These are phyloP conservation scores for Limtongia smithiae DNA, from an alignment of 805 yeast species.

Conservation along the genomic window DNA sequence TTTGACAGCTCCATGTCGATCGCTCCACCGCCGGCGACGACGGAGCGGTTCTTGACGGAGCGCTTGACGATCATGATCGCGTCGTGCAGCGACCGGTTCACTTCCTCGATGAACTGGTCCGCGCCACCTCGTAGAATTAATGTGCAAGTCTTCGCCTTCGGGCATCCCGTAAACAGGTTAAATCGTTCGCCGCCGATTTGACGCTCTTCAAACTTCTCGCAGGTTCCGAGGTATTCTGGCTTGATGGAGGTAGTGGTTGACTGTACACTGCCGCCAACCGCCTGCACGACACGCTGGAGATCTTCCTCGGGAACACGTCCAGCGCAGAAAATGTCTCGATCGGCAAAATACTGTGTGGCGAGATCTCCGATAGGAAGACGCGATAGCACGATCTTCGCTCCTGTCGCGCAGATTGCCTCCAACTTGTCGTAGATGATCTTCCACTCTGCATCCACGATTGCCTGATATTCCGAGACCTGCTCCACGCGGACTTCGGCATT, in stretches of 20 bases:
- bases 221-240: slow-evolving; percentile 74
- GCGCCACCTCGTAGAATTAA: slow-evolving; percentile 94
- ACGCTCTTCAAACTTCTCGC: slow-evolving; percentile 81
- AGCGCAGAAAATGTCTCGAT: slow-evolving; percentile 92
- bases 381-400: slow-evolving; percentile 89
- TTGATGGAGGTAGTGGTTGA: slow-evolving; percentile 60
- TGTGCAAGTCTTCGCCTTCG: slow-evolving; percentile 90
- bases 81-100: slow-evolving; percentile 94
- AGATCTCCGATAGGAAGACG: slow-evolving; percentile 96
- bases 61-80: slow-evolving; percentile 98
- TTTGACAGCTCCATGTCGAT: slow-evolving; percentile 95
- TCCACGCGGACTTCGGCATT: slow-evolving; percentile 97
- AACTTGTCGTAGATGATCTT: slow-evolving; percentile 82
- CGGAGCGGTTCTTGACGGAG: slow-evolving; percentile 76
- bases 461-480: slow-evolving; percentile 90
- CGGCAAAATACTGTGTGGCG: slow-evolving; percentile 98
- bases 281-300: slow-evolving; percentile 85
- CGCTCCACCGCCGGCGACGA: slow-evolving; percentile 99
- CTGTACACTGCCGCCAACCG: slow-evolving; percentile 90
- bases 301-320: slow-evolving; percentile 90
- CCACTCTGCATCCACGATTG: slow-evolving; percentile 99
- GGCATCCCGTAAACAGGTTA: slow-evolving; percentile 89
- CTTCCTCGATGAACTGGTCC: slow-evolving; percentile 96
- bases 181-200: slow-evolving; percentile 96
- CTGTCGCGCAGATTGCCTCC: slow-evolving; percentile 74